phyloP scores from a whole-genome alignment of 2,329 filamentous ascomycete species.

The Alternaria infectoria region DNA sequence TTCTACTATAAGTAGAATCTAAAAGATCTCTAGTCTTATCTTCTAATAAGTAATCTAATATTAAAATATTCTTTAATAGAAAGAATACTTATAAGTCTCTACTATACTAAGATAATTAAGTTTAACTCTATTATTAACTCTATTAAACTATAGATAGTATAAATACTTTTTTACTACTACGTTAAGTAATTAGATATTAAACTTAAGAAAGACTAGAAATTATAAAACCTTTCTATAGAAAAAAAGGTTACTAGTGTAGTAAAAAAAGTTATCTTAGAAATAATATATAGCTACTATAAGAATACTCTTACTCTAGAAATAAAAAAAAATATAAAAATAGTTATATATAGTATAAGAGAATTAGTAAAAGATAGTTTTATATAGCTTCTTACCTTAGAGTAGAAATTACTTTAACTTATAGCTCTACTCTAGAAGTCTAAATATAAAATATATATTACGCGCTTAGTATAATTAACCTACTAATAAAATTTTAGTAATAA shows the following conservation, averaged over 20 bases:
- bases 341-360: slow-evolving; percentile 5
- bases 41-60: slow-evolving; percentile 3
- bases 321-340: slow-evolving; percentile 1
- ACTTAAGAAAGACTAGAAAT: not conserved
- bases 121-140: slow-evolving; percentile 1
- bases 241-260: not conserved
- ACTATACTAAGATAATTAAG: not conserved
- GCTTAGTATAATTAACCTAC: not conserved
- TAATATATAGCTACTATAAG: slow-evolving; percentile 6
- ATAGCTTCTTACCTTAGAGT: slow-evolving; percentile 1
- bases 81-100: slow-evolving; percentile 7
- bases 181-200: not conserved
- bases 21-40: slow-evolving; percentile 7
- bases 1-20: slow-evolving; percentile 5
- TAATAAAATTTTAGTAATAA: not conserved
- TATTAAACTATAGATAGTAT: not conserved
- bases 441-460: not conserved
- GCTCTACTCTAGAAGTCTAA: slow-evolving; percentile 1
- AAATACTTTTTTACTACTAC: not conserved
- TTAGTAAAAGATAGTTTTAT: slow-evolving; percentile 8
- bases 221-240: not conserved
- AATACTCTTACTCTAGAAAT: not conserved
- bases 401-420: slow-evolving; percentile 4
- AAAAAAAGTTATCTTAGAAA: slow-evolving; percentile 2
- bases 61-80: not conserved